Evolutionary conservation across 2,329 filamentous ascomycete genomes (phyloP), one percentile per base, ranked within the genome.

Genomic region (Talaromyces verruculosus): DNA sequence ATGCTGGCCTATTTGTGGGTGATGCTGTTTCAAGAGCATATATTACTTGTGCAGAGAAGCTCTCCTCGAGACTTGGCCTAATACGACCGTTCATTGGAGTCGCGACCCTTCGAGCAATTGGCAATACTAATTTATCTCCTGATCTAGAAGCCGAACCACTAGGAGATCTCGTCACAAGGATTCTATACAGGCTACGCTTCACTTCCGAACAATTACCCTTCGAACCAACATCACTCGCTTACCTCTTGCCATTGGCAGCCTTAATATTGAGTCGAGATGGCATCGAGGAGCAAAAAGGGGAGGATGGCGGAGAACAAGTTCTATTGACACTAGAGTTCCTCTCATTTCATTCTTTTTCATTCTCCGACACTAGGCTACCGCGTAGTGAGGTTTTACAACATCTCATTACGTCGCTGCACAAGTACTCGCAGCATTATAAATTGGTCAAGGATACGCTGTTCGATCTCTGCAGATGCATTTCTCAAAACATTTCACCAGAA

Each of bases 191-290:
- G 58, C 82, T 99, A 63, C 90, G 93, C 17, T 97, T 97, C 76
- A 86, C 93, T 43, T 90, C 91, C 62, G 95, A 98, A 76, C 94
- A 98, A 76, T 88, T 93, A n/a, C 93, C 94, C 0, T 93, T 99
- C 71, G 95, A 99, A 75, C 84, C 88, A 2, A 89, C 95, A 3
- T 94, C 94, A 0, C 82, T 98, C 28, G 92, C 91, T 65, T 99
- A 98, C 75, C 87, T 93, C 61, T 82, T 98, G 35, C 92, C 94
- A 0, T 83, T 99, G 17, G 79, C 97, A 3, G 89, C 96, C 71
- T 80, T 91, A 22, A 85, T 98, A 19, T 84, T 99, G 22, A 86
- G 88, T 67, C 88, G 89, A 68, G 92, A 93, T 47, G 93, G 93
- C 1, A 88, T 96, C 70, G 81, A 85, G 39, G 85, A 85, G 28